These are phyloP conservation scores for Sanghuangporus sanghuang DNA, from an alignment of 1,284 basidiomycete genomes.

Conservation along the genomic window DNA sequence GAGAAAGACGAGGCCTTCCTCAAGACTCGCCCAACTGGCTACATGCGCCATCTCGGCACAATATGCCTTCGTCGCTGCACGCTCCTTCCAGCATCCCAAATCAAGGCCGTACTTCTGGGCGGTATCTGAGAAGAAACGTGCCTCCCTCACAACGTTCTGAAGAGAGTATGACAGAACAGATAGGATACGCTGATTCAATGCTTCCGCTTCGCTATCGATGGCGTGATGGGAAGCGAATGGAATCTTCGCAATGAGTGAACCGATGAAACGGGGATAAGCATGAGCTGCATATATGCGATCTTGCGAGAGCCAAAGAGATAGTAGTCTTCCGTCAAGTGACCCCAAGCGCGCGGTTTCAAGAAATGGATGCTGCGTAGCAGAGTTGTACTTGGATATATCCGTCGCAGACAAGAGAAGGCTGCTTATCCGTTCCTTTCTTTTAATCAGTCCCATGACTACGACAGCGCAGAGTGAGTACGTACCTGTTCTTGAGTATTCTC, in stretches of 20 bases:
- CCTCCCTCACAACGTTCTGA: constrained; percentile 54
- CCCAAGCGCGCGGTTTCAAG: constrained; percentile 47
- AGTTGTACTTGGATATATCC: constrained; percentile 27
- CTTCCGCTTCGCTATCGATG: constrained; percentile 31
- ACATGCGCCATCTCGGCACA: constrained; percentile 64
- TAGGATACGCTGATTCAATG: constrained; percentile 40
- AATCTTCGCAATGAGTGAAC: constrained; percentile 47
- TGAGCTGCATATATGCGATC: constrained; percentile 68
- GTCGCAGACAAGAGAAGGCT: background rate
- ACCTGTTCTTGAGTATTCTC: background rate
- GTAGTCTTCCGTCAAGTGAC: constrained; percentile 38
- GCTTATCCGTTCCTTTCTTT: background rate
- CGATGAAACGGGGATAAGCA: constrained; percentile 59
- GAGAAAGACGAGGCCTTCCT: constrained; percentile 64
- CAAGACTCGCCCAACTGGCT: constrained; percentile 39
- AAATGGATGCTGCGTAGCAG: constrained; percentile 53
- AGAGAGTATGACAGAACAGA: constrained; percentile 46
- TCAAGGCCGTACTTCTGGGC: constrained; percentile 41
- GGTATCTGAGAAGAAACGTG: constrained; percentile 54
- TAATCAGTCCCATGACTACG: background rate
- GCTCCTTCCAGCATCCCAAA: constrained; percentile 45
- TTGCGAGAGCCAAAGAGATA: constrained; percentile 59
- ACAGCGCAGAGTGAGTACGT: background rate
- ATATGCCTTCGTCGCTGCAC: constrained; percentile 61
- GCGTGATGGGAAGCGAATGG: constrained; percentile 37